These are phyloP conservation scores for Paulownia fortunei DNA, from an alignment of 257 asterid species.

Conservation along the genomic window DNA sequence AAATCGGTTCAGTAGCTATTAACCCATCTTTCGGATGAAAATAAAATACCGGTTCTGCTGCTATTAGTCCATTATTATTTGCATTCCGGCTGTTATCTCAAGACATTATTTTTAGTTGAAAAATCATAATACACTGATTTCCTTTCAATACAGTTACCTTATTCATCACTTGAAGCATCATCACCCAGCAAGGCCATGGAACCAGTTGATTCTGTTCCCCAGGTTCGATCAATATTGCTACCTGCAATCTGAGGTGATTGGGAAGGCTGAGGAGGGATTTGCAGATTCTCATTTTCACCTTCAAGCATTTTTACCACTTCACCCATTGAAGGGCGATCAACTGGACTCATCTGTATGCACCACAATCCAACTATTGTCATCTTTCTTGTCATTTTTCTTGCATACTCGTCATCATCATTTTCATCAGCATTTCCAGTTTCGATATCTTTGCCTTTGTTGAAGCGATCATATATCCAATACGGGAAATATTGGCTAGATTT, in stretches of 20 bases:
- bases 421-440: conserved; percentile 19
- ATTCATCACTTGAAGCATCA: neutral
- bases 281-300: conserved; percentile 28
- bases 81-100: too few relatives aligned
- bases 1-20: too few relatives aligned
- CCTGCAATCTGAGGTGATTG: neutral
- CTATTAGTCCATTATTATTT: too few relatives aligned
- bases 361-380: too few relatives aligned
- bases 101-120: too few relatives aligned
- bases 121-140: too few relatives aligned
- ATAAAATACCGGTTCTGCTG: too few relatives aligned
- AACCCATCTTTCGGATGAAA: too few relatives aligned
- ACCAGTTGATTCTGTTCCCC: conserved; percentile 19
- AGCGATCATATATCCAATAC: conserved; percentile 32
- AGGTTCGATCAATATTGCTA: neutral
- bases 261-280: conserved; percentile 36
- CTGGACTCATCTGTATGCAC: too few relatives aligned
- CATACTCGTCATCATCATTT: neutral
- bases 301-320: conserved; percentile 46
- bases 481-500: conserved; percentile 36
- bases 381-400: too few relatives aligned
- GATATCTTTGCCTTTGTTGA: conserved; percentile 23
- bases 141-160: too few relatives aligned
- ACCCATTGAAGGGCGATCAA: too few relatives aligned
- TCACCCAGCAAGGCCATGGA: conserved; percentile 3